Conservation (phyloP, 176 grass and related monocot species). For the Avena eriantha region DNA sequence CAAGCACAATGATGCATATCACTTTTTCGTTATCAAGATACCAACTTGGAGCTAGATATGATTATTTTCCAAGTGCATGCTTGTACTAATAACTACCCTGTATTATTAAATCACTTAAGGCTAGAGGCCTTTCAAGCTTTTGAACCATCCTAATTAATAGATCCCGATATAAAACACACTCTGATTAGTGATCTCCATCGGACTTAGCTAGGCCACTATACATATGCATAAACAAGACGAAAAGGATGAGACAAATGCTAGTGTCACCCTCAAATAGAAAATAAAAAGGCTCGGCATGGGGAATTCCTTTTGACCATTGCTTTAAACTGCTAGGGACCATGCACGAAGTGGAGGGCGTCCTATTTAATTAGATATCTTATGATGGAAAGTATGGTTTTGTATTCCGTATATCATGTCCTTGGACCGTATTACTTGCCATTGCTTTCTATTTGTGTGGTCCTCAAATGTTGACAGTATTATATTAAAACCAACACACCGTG, state of each 20-base stretch:
- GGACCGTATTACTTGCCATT: constrained; percentile 30
- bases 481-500: constrained; percentile 18
- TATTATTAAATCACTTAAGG: constrained; percentile 19
- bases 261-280: constrained; percentile 59
- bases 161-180: constrained; percentile 44
- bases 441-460: constrained; percentile 44
- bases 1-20: constrained; percentile 49
- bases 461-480: constrained; percentile 34
- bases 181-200: constrained; percentile 36
- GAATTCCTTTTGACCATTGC: constrained; percentile 59
- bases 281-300: constrained; percentile 37
- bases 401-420: constrained; percentile 22
- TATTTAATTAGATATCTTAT: constrained; percentile 39
- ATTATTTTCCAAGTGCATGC: constrained; percentile 45
- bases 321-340: constrained; percentile 46
- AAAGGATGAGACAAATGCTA: constrained; percentile 59
- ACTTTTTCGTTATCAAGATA: constrained; percentile 32
- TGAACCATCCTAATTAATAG: constrained; percentile 41
- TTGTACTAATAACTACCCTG: constrained; percentile 67
- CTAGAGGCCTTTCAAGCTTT: constrained; percentile 41
- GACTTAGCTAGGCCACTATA: constrained; percentile 39
- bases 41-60: constrained; percentile 44
- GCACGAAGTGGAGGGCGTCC: constrained; percentile 36
- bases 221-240: constrained; percentile 44
- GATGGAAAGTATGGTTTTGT: constrained; percentile 19